Evolutionary conservation across 306 rosid genomes (phyloP), one percentile per base, ranked within the genome.

Genomic region (Betula pendula): DNA sequence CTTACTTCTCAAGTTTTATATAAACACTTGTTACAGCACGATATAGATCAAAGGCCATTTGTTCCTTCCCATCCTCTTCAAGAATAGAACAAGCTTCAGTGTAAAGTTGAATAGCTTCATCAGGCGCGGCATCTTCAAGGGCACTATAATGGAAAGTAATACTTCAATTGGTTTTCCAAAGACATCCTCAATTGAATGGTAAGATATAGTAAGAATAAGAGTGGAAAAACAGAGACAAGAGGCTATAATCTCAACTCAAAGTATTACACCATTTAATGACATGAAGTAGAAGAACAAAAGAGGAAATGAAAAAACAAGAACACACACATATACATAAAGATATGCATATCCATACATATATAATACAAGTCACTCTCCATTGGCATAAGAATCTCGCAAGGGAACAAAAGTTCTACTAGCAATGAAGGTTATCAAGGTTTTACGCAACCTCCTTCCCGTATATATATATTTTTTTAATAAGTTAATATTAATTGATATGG

Each of bases 11-110:
- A 75, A 89, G 87, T 85, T 92, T 92, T 75, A 95, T 74, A 76
- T 88, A 88, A 67, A 86, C 88, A 76, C 80, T 84, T 40, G 96
- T 81, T 14, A 88, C 92, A 79, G 88, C 97, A 72, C 96, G 92
- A 80, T 95, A 95, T 20, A 95, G 80, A 85, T 95, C 98, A 87
- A 95, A 95, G 62, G 98, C 85, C 98, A 95, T 95, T 87, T 95
- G 98, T 68, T 95, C 97, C 81, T 80, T 95, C 59, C 83, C 96
- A 67, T 95, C 97, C 2, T 95, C 98, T 88, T 90, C 98, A 66
- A 95, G 98, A 89, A 81, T 77, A 71, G 90, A 78, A 81, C 92
- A 88, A 69, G 98, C 97, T 74, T 90, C 98, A 67, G 91, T 82
- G 86, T 89, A 95, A 31, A 95, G 84, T 83, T 88, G 91, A 84